phyloP scores from a whole-genome alignment of 768 basidiomycete species.

The Mycena pura region DNA sequence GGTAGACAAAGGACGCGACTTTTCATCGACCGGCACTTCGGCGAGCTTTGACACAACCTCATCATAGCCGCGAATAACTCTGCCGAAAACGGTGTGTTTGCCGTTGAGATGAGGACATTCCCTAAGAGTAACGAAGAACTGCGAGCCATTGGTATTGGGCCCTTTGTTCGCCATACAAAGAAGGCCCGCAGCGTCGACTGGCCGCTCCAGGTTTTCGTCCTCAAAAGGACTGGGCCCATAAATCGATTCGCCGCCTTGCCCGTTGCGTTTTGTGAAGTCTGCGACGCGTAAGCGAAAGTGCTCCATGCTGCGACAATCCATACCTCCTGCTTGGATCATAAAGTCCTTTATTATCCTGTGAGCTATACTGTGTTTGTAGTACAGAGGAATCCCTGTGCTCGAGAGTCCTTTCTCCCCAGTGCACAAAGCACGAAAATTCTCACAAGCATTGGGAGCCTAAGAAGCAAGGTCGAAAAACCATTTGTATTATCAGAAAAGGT shows the following conservation, averaged over 20 bases:
- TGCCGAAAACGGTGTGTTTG: conserved; percentile 60
- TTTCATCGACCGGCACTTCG: conserved; percentile 72
- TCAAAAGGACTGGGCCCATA: conserved; percentile 71
- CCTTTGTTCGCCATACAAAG: conserved; percentile 93
- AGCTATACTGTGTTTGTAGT: conserved; percentile 74
- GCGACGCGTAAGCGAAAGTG: conserved; percentile 1
- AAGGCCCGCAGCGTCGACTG: conserved; percentile 73
- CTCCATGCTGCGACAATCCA: conserved; percentile 25
- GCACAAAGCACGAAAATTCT: conserved; percentile 84
- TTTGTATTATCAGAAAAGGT: too few relatives aligned
- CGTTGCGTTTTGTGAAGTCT: conserved; percentile 84
- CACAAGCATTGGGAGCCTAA: conserved; percentile 24
- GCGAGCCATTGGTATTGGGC: conserved; percentile 84
- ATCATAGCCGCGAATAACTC: conserved; percentile 55
- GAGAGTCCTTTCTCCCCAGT: conserved; percentile 87
- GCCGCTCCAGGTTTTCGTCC: conserved; percentile 75
- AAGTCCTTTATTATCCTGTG: conserved; percentile 72
- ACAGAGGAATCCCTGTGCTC: conserved; percentile 69
- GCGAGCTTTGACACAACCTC: conserved; percentile 65
- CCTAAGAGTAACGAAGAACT: conserved; percentile 87
- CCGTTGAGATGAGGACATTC: conserved; percentile 79
- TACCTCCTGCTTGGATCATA: conserved; percentile 85
- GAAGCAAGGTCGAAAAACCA: too few relatives aligned
- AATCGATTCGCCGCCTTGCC: conserved; percentile 83
- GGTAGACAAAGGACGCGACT: conserved; percentile 72